Evolutionary conservation across 345 rosid species (phyloP).

Genomic region (Draba incana): DNA sequence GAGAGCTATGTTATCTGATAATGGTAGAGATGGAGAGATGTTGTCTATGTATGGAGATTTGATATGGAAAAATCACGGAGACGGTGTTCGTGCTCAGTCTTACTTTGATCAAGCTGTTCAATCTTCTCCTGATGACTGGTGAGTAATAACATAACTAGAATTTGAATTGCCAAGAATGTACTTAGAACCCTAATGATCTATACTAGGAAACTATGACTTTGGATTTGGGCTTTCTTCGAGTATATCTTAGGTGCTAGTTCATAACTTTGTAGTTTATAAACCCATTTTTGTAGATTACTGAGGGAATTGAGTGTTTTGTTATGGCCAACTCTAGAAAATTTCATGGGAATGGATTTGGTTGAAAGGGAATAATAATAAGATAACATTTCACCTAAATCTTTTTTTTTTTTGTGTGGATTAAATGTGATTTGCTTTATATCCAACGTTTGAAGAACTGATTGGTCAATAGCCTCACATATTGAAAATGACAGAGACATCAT

Average conservation of each 20-base stretch:
- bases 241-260: too few relatives aligned
- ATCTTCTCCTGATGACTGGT: conserved; percentile 70
- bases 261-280: too few relatives aligned
- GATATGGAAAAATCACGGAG: conserved; percentile 59
- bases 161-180: neutral
- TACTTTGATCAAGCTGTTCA: conserved; percentile 72
- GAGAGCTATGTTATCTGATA: conserved; percentile 61
- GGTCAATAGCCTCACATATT: conserved; percentile 34
- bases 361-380: conserved; percentile 13
- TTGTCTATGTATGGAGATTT: conserved; percentile 67
- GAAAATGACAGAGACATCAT: conserved; percentile 26
- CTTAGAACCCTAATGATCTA: neutral
- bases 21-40: conserved; percentile 57
- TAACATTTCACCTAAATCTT: too few relatives aligned
- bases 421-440: conserved; percentile 24
- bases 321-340: conserved; percentile 1
- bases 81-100: conserved; percentile 55
- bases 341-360: conserved; percentile 7
- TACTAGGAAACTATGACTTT: conserved; percentile 4
- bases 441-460: conserved; percentile 34
- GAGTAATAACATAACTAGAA: neutral
- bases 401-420: conserved; percentile 43
- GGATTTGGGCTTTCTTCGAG: neutral
- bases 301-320: too few relatives aligned
- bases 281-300: too few relatives aligned